Evolutionary conservation across 1,284 basidiomycete species (phyloP), one percentile per base, ranked within the genome.

Genomic region (Trametes sp.): DNA sequence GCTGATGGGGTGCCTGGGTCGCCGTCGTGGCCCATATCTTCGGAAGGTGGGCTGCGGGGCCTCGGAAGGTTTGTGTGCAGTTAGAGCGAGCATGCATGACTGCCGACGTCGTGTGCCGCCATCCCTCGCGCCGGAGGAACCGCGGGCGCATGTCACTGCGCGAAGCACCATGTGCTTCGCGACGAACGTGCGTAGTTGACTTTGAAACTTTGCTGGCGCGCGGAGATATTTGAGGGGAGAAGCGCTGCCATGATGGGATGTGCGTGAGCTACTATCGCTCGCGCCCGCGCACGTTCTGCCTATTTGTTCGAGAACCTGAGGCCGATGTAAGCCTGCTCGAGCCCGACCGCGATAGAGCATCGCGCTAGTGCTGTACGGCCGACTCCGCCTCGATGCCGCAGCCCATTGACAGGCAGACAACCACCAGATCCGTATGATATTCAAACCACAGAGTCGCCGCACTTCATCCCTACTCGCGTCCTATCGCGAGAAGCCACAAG

Each of bases 121-220:
- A 38, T n/a, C 23, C 3, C 48, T 6, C 28, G 51, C 44, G 21
- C 58, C 26, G 35, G 45, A 13, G 41, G 42, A 44, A 28, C n/a
- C 10, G 26, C 24, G 26, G 23, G 23, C 24, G 24, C 3, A 44
- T 36, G 44, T 29, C 48, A 29, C 13, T 10, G 46, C 42, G 57
- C 51, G 26, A 24, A 8, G 33, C 41, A 19, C 45, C 59, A 60
- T 54, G 53, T 49, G 59, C 28, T 36, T 2, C 28, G 21, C 45
- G 23, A 60, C 59, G 45, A 60, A 60, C 59, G 59, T 60, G 59
- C 46, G 59, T 48, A 14, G n/a, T 8, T 24, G 13, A 2, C 8
- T 1, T n/a, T 44, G 16, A 49, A 31, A 19, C 11, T 44, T 42
- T 16, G 16, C 16, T 14, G 19, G 19, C 38, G 38, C 16, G 28